These are phyloP conservation scores for Kwoniella heveanensis DNA, from an alignment of 768 basidiomycete species.

Conservation along the genomic window DNA sequence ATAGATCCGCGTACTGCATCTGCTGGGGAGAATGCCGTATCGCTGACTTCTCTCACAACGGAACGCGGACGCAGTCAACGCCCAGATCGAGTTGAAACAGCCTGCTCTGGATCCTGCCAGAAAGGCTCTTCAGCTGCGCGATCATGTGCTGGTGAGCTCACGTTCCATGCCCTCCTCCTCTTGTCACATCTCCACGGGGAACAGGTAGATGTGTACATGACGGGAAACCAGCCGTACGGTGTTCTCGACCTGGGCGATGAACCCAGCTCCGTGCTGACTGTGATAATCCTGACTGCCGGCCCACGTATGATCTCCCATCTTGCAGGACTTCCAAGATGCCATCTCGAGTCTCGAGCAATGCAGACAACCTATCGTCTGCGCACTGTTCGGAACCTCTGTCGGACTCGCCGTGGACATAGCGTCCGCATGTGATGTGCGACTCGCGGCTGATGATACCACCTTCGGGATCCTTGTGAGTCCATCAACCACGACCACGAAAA, in stretches of 20 bases:
- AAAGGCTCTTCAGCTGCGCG: conserved; percentile 43
- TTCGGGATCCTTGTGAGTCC: conserved; percentile 76
- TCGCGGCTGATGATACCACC: conserved; percentile 63
- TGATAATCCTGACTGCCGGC: too few relatives aligned
- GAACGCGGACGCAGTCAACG: conserved; percentile 23
- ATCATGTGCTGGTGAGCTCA: conserved; percentile 58
- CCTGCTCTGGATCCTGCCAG: conserved; percentile 42
- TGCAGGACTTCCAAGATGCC: conserved; percentile 66
- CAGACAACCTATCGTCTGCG: conserved; percentile 78
- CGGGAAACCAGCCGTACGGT: too few relatives aligned
- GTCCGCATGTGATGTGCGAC: conserved; percentile 73
- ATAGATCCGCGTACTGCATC: too few relatives aligned
- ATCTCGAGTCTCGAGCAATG: conserved; percentile 71
- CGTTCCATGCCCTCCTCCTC: too few relatives aligned
- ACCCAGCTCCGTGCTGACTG: too few relatives aligned
- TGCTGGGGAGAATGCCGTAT: too few relatives aligned
- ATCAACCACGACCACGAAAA: too few relatives aligned
- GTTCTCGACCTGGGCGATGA: too few relatives aligned
- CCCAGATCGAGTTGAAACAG: conserved; percentile 21
- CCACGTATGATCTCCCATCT: neutral
- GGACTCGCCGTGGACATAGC: conserved; percentile 81
- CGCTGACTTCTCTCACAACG: too few relatives aligned
- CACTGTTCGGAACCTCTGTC: conserved; percentile 71
- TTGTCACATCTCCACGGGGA: neutral
- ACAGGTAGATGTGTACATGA: neutral